These are phyloP conservation scores for Haematococcus sp. DNA, from an alignment of 139 green algal species.

Conservation along the genomic window DNA sequence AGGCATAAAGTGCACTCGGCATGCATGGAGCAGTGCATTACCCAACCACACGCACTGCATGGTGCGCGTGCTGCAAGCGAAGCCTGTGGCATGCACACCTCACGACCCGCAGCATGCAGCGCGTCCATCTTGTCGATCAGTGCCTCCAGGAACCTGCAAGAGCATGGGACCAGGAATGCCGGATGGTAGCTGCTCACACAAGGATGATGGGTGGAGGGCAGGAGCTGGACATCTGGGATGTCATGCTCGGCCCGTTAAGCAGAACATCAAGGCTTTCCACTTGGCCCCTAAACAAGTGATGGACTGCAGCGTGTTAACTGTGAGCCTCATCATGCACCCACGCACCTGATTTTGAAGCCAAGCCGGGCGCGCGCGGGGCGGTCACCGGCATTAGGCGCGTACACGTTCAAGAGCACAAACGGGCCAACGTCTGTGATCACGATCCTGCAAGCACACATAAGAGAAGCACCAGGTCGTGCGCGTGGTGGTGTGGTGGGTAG, in stretches of 20 bases:
- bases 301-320: too few relatives aligned
- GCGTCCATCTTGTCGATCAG: constrained; percentile 16
- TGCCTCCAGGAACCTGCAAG: constrained; percentile 5
- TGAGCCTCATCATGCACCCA: too few relatives aligned
- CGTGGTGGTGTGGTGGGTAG: too few relatives aligned
- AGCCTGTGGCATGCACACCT: too few relatives aligned
- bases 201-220: too few relatives aligned
- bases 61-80: too few relatives aligned
- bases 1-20: too few relatives aligned
- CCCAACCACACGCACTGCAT: neutral
- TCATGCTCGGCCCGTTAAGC: neutral
- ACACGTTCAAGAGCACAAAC: constrained; percentile 79
- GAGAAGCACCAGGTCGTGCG: too few relatives aligned
- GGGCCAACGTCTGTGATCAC: constrained; percentile 59
- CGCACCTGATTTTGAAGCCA: constrained; percentile 62
- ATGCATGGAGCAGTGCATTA: too few relatives aligned
- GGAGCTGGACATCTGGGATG: neutral
- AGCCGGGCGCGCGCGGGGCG: constrained; percentile 36
- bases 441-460: constrained; percentile 15
- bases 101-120: constrained; percentile 33
- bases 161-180: too few relatives aligned
- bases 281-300: too few relatives aligned
- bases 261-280: neutral
- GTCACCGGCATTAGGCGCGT: constrained; percentile 80
- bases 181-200: too few relatives aligned